A percentile compares a stretch with the other conserved stretches of the same genome.
Conservation (phyloP, 495 filamentous ascomycete genomes). For the Aspergillus carlsbadensis region DNA sequence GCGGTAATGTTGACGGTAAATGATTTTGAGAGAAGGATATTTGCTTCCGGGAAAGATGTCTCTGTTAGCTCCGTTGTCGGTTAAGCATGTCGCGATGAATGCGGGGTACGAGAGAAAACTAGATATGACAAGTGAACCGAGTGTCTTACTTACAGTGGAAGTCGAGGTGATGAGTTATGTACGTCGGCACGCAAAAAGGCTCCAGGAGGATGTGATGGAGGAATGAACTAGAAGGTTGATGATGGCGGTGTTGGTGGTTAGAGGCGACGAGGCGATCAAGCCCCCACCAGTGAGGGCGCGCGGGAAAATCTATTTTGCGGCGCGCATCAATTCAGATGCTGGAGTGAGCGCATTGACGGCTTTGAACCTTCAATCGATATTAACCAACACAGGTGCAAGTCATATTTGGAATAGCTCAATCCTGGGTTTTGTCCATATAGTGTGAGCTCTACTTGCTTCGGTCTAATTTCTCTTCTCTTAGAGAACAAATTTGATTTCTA, state of each 20-base stretch:
- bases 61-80: conserved; percentile 13
- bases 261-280: conserved; percentile 17
- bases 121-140: neutral
- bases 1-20: neutral
- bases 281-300: conserved; percentile 26
- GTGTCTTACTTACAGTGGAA: neutral
- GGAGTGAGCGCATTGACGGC: neutral
- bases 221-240: conserved; percentile 14
- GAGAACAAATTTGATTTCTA: neutral
- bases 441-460: neutral
- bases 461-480: neutral
- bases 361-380: neutral
- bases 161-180: conserved; percentile 1
- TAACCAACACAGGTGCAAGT: neutral
- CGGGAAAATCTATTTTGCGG: conserved; percentile 48
- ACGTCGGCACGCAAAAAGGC: neutral
- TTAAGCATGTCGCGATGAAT: conserved; percentile 10
- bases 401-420: neutral
- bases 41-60: neutral
- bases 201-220: conserved; percentile 6
- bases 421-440: neutral
- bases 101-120: conserved; percentile 2
- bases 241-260: conserved; percentile 2
- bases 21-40: neutral
- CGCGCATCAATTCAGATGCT: conserved; percentile 14